Conservation (phyloP, 768 basidiomycete genomes). For the Pholiota molesta region DNA sequence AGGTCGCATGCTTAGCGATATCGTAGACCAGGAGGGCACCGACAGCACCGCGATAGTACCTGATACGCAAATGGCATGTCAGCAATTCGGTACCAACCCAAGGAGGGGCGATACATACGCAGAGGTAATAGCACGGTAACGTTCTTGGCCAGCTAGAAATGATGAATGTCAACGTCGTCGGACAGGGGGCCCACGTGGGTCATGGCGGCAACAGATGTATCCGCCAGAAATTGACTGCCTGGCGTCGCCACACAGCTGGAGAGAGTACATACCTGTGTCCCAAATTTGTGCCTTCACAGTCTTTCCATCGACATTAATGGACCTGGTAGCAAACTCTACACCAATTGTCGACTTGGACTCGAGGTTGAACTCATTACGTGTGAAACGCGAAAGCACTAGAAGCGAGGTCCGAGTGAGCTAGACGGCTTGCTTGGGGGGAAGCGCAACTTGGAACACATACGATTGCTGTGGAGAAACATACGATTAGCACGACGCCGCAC, state of each 20-base stretch:
- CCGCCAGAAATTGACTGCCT: conserved; percentile 4
- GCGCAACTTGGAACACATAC: conserved; percentile 43
- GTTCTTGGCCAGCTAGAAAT: conserved; percentile 88
- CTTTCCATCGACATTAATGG: conserved; percentile 95
- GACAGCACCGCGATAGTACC: conserved; percentile 97
- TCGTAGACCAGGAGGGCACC: conserved; percentile 94
- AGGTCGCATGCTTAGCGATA: conserved; percentile 93
- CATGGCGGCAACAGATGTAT: background rate
- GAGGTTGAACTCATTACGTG: conserved; percentile 98
- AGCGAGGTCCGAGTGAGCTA: conserved; percentile 8
- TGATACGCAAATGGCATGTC: conserved; percentile 30
- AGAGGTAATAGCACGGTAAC: conserved; percentile 96
- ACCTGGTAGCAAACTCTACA: conserved; percentile 97
- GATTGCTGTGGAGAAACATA: conserved; percentile 47
- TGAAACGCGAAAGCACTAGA: conserved; percentile 98
- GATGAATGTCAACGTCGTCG: conserved; percentile 5
- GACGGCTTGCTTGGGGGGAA: conserved; percentile 1
- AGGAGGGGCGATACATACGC: conserved; percentile 58
- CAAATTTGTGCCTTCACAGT: conserved; percentile 98
- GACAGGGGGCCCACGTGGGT: conserved; percentile 3
- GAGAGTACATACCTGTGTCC: conserved; percentile 85
- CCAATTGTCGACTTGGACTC: conserved; percentile 99
- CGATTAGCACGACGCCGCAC: conserved; percentile 11
- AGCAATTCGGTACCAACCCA: background rate
- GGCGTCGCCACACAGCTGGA: conserved; percentile 14